Conservation (phyloP, 1,284 basidiomycete genomes). For the Ceratobasidium sp. region DNA sequence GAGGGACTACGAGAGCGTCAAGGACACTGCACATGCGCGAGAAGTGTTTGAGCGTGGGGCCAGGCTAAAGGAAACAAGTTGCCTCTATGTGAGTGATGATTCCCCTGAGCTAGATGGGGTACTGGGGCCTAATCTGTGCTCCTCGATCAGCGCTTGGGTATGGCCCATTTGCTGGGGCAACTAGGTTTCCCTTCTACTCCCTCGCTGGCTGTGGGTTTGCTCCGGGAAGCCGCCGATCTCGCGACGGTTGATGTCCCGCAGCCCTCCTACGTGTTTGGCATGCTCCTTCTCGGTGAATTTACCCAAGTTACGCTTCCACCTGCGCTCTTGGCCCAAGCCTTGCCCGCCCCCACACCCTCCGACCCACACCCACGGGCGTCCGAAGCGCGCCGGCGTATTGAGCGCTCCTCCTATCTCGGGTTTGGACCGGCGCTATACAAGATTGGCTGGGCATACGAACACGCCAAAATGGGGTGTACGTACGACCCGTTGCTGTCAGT, state of each 20-base stretch:
- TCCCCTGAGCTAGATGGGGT: slow-evolving; percentile 26
- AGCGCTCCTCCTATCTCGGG: slow-evolving; percentile 85
- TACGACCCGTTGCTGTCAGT: slow-evolving; percentile 92
- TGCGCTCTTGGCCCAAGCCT: slow-evolving; percentile 64
- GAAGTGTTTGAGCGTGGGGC: slow-evolving; percentile 88
- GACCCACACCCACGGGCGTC: slow-evolving; percentile 52
- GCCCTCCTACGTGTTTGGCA: slow-evolving; percentile 81
- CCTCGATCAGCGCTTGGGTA: slow-evolving; percentile 78
- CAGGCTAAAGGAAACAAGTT: slow-evolving; percentile 75
- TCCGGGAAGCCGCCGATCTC: slow-evolving; percentile 80
- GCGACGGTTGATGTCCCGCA: slow-evolving; percentile 83
- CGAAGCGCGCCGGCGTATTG: slow-evolving; percentile 71
- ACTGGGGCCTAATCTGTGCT: not conserved
- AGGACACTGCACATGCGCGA: slow-evolving; percentile 73
- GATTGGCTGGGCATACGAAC: slow-evolving; percentile 91
- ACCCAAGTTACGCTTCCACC: slow-evolving; percentile 66
- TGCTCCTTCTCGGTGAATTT: slow-evolving; percentile 86
- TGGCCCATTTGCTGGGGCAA: slow-evolving; percentile 90
- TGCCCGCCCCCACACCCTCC: slow-evolving; percentile 59
- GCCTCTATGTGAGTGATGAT: slow-evolving; percentile 73
- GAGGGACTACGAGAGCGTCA: slow-evolving; percentile 89
- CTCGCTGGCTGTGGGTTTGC: slow-evolving; percentile 72
- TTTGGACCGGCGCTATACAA: slow-evolving; percentile 94
- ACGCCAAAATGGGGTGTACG: slow-evolving; percentile 84
- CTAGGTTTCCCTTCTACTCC: slow-evolving; percentile 71